A percentile compares a stretch with the other conserved stretches of the same genome.
Conservation (phyloP, 2,329 filamentous ascomycete genomes). For the Ambrosiella cleistominuta region DNA sequence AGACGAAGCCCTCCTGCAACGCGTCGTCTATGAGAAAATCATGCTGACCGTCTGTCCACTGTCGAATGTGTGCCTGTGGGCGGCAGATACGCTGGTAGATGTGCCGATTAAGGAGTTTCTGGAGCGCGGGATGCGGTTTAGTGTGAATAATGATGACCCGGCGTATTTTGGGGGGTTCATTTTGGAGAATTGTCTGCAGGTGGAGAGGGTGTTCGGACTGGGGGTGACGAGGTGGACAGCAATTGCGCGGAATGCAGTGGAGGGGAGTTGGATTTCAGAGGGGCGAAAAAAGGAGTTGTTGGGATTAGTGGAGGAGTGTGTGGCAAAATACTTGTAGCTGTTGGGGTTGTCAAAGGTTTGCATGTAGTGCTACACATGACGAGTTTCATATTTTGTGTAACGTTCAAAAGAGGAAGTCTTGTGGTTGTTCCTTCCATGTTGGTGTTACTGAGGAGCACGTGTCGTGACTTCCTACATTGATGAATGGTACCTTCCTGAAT, state of each 20-base stretch:
- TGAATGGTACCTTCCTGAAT: neutral
- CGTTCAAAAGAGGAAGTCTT: no score
- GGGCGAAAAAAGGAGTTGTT: neutral
- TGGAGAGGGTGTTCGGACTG: slow-evolving; percentile 53
- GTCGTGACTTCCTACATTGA: no score
- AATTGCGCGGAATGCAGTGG: slow-evolving; percentile 44
- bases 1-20: slow-evolving; percentile 38
- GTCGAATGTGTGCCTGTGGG: slow-evolving; percentile 40
- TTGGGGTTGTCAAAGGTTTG: no score
- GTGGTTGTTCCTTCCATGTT: no score
- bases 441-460: no score
- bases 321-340: neutral
- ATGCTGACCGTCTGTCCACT: slow-evolving; percentile 57
- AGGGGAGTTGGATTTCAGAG: slow-evolving; percentile 22
- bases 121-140: slow-evolving; percentile 46
- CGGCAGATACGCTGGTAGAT: slow-evolving; percentile 17
- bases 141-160: slow-evolving; percentile 58
- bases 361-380: no score
- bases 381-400: no score
- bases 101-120: slow-evolving; percentile 45
- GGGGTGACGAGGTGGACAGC: slow-evolving; percentile 46
- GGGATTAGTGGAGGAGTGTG: neutral
- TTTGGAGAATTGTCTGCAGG: slow-evolving; percentile 52
- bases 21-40: slow-evolving; percentile 37
- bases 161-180: slow-evolving; percentile 64